These are phyloP conservation scores for Crotalaria pallida DNA, from an alignment of 306 rosid species.

Conservation along the genomic window DNA sequence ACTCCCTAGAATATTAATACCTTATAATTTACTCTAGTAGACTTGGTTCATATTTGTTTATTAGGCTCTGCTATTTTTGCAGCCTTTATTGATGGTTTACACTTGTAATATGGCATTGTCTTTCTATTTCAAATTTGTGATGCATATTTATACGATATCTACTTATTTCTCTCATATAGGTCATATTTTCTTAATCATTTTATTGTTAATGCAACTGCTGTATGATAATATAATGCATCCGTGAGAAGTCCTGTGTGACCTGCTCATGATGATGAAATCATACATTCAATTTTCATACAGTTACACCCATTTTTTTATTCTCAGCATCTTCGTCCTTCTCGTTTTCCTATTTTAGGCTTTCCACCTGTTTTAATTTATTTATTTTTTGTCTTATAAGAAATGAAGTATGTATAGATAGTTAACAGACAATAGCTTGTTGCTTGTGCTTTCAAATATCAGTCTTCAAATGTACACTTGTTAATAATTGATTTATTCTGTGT, in stretches of 20 bases:
- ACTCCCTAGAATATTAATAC: neutral
- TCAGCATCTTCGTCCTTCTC: neutral
- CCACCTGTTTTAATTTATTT: neutral
- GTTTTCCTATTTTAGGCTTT: neutral
- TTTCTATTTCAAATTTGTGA: neutral
- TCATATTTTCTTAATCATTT: neutral
- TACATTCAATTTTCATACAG: neutral
- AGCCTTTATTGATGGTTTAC: neutral
- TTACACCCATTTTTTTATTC: neutral
- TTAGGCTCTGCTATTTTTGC: neutral
- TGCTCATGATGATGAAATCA: neutral
- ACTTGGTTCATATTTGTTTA: neutral
- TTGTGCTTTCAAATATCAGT: neutral
- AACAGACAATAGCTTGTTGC: neutral
- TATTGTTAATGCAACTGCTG: neutral
- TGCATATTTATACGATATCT: neutral
- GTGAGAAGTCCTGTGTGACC: neutral
- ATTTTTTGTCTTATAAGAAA: neutral
- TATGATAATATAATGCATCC: neutral
- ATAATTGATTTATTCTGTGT: slow-evolving; percentile 20
- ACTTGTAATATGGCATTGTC: neutral
- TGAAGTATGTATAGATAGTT: neutral
- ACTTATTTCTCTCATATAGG: neutral
- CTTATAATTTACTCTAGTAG: neutral
- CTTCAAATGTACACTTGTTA: neutral